phyloP scores from a whole-genome alignment of 2,329 filamentous ascomycete genomes.

The Exophiala phaeomuriformis region DNA sequence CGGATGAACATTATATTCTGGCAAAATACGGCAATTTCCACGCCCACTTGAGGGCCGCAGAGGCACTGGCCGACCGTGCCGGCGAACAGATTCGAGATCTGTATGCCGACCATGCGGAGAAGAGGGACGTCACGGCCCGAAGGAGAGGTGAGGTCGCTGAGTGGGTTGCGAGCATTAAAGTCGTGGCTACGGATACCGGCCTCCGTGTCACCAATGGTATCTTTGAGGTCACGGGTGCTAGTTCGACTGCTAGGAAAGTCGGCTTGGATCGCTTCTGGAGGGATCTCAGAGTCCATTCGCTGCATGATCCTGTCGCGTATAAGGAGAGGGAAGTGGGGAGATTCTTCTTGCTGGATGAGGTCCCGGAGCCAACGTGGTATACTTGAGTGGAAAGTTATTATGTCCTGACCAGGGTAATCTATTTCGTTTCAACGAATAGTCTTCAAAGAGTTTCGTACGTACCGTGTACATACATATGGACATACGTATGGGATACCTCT shows the following conservation, averaged over 20 bases:
- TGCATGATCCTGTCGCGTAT: constrained; percentile 62
- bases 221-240: constrained; percentile 58
- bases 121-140: constrained; percentile 44
- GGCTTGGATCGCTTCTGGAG: constrained; percentile 60
- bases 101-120: constrained; percentile 39
- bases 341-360: constrained; percentile 50
- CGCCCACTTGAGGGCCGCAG: constrained; percentile 54
- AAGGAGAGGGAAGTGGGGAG: constrained; percentile 58
- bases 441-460: no score
- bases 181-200: constrained; percentile 55
- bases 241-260: constrained; percentile 51
- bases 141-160: constrained; percentile 56
- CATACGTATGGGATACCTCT: not conserved
- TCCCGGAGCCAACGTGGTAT: constrained; percentile 56
- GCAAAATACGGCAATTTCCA: constrained; percentile 58
- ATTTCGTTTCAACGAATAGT: no score
- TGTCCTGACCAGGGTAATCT: no score
- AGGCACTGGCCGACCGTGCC: constrained; percentile 52
- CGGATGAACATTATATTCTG: constrained; percentile 60
- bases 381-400: no score
- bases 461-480: not conserved
- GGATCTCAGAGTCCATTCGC: constrained; percentile 57
- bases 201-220: constrained; percentile 53
- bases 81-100: constrained; percentile 44
- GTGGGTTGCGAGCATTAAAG: constrained; percentile 56